Evolutionary conservation across 192 early-diverging fungal genomes (phyloP), one percentile per base, ranked within the genome.

Genomic region (Coemansia biformis): DNA sequence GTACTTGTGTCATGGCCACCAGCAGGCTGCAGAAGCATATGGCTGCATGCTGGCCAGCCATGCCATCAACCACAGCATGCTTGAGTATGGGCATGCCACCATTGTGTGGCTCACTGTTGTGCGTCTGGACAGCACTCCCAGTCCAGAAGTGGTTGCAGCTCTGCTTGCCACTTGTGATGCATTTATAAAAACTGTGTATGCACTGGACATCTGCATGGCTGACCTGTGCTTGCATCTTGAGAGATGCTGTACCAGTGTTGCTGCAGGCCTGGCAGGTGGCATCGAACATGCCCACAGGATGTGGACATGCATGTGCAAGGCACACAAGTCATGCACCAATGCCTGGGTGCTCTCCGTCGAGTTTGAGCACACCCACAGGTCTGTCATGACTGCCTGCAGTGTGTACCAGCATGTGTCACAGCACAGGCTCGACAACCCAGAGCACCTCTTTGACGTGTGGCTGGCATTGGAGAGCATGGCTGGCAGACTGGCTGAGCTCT

Each of bases 311-410:
- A 30, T 63, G 18, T 71, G 67, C 67, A 63, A 54, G 32, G 50
- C 54, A 10, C 67, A 60, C 5, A 42, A 37, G 13, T 15, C 30
- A 11, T 63, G 67, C 38, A 41, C 67, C 2, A 56, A 71, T 14
- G 67, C 67, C 7, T 71, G 67, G 67, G 23, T 71, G 14, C 39
- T 59, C n/a, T 63, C 52, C 12, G 67, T 56, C 12, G 60, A 59
- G 11, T 71, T 71, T 48, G 67, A 71, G 19, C 32, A 23, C 15
- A 32, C 8, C 0, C 46, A 63, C 12, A 60, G 56, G 4, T 43
- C 67, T 0, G 43, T 18, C 11, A 23, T 43, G 10, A 59, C 35
- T 26, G 56, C 60, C 9, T 50, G 67, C 22, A 58, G 47, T 21
- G 51, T 71, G 6, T 71, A 55, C 35, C 67, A 55, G 15, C 67